These are phyloP conservation scores for Endotrypanum monterogeii DNA, from an alignment of 208 protist genomes.

Conservation along the genomic window DNA sequence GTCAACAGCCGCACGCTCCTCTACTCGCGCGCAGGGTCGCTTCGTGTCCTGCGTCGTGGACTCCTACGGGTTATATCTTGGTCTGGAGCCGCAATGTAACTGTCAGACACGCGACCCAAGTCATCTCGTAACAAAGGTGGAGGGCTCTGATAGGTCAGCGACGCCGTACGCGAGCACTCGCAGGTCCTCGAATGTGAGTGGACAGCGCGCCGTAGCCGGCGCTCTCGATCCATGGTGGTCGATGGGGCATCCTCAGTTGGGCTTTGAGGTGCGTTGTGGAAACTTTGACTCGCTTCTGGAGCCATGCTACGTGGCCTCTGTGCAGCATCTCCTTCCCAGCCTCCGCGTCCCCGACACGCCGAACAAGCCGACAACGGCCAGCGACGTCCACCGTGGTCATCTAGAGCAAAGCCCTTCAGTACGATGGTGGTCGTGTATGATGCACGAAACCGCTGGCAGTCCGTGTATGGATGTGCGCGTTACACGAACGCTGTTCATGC, in stretches of 20 bases:
- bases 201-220: background rate
- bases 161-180: background rate
- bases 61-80: slow-evolving; percentile 14
- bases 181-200: background rate
- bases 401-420: background rate
- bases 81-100: background rate
- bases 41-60: slow-evolving; percentile 11
- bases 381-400: background rate
- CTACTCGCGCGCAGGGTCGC: slow-evolving; percentile 5
- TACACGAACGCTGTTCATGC: slow-evolving; percentile 31
- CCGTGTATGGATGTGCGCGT: slow-evolving; percentile 25
- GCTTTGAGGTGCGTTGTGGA: slow-evolving; percentile 9
- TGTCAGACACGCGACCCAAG: background rate
- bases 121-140: too few relatives aligned
- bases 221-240: background rate
- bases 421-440: slow-evolving; percentile 24
- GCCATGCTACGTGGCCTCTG: background rate
- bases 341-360: too few relatives aligned
- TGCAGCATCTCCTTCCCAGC: slow-evolving; percentile 12
- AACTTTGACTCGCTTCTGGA: slow-evolving; percentile 17
- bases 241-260: background rate
- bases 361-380: background rate
- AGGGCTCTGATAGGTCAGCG: background rate
- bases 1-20: background rate
- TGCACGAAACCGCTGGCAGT: slow-evolving; percentile 11